Base-by-base conservation (phyloP, 1,139 yeast genomes). In the Hansenula anomala region DNA sequence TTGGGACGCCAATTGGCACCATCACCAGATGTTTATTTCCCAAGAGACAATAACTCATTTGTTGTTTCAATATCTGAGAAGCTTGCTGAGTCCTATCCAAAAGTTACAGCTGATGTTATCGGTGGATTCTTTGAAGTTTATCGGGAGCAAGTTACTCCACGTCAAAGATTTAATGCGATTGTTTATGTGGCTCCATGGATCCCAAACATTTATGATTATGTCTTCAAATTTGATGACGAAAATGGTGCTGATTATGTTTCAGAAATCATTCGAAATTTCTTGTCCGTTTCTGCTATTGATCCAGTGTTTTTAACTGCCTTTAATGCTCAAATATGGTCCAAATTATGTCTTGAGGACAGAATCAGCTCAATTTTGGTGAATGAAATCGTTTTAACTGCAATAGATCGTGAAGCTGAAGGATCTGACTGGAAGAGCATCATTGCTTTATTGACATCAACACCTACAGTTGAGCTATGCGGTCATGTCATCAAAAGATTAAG, bases 391-490 rank as follows among this genome's bases (percentile, higher is more conserved):
- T 76, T 80, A 2, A 85, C 78, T 50, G 85, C 90, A 2, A 74
- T 84, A 52, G 94, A 84, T 51, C 77, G 80, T 54, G 84, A 83
- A 47, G 80, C 86, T 28, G 86, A 80, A 48, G 84, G 82, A 14
- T 72, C 78, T 24, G 79, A 75, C 38, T 83, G 90, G 90, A 66
- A 71, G 16, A 73, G 71, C 36, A 72, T 78, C 4, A 71, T 83
- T 5, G 71, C 85, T 1, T 72, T 84, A 18, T 67, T 88, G 40
- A 72, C 84, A 1, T 61, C 76, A 12, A 64, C 73, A 29, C 92
- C 96, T 4, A 80, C 95, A 1, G 68, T 80, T 16, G 88, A 82
- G 45, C 72, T 87, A 4, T 81, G 90, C 52, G 83, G 88, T 11
- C 73, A 76, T 39, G 75, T 86, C 0, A 67, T 87, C 33, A 62